Base-by-base conservation (phyloP, 805 yeast species). In the Wickerhamomyces chambardii region DNA sequence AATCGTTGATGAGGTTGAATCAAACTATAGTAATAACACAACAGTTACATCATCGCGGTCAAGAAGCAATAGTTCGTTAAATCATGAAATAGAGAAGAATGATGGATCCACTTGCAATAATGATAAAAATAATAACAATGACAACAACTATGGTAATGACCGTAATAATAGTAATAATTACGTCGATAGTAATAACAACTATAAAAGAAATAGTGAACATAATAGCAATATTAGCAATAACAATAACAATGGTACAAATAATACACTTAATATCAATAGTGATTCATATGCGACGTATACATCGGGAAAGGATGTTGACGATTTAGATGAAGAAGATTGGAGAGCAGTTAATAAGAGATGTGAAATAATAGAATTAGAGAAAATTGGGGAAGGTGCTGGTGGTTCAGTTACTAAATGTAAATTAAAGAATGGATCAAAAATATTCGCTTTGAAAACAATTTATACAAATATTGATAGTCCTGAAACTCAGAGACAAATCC, bases 361-460 rank as follows among this genome's bases (percentile, higher is more conserved):
- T 33, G 71, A 75, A 31, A 84, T 92, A 27, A 63, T 72, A 7
- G 86, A 84, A 36, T 43, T 89, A 28, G 78, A 77, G 16, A 68
- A 74, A 21, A 57, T 90, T 17, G 98, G 98, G 15, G 97, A 92
- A 61, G 98, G 98, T 15, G 80, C 85, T 26, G 95, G 96, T 14
- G 98, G 97, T 1, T 70, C 84, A 10, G 98, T 90, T 10, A 70
- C 80, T 16, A 79, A 85, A 53, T 90, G 97, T 56, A 63, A 63
- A 38, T 63, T 90, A 35, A 64, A 62, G 37, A 50, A 69, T 30
- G 80, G 83, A 8, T 53, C 64, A 17, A 73, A 73, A 24, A 66
- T 87, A 5, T 90, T 90, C 68, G 98, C 98, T 1, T 61, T 92
- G 40, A 90, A 77, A 40, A 64, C 66, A 2, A 65, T 67, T 16